Conservation (phyloP, 129 eudicot species). For the Tagetes patula region DNA sequence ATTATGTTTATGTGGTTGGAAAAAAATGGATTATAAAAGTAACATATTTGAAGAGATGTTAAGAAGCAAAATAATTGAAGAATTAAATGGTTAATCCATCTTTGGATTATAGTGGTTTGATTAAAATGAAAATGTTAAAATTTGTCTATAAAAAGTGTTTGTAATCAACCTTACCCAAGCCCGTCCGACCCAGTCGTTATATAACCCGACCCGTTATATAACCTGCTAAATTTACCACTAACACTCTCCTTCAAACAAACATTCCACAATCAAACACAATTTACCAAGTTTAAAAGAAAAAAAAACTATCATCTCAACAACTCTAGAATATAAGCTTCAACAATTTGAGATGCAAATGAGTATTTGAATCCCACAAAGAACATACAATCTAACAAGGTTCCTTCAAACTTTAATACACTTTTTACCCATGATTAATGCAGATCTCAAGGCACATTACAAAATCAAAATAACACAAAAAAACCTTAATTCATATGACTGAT, state of each 20-base stretch:
- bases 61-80: too few species aligned
- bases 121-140: too few species aligned
- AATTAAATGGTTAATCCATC: too few species aligned
- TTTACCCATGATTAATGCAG: constrained; percentile 30
- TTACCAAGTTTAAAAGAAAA: not conserved
- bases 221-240: too few species aligned
- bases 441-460: constrained; percentile 25
- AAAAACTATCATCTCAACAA: not conserved
- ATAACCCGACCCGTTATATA: too few species aligned
- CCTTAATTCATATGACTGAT: constrained; percentile 31
- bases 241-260: not conserved
- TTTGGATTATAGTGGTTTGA: too few species aligned
- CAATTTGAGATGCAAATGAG: not conserved
- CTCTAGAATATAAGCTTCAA: not conserved
- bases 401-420: not conserved
- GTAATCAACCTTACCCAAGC: too few species aligned
- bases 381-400: not conserved
- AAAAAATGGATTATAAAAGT: too few species aligned
- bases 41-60: too few species aligned
- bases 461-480: constrained; percentile 1
- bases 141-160: too few species aligned
- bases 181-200: too few species aligned
- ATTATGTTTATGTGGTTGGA: too few species aligned
- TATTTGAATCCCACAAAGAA: not conserved
- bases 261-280: not conserved